Evolutionary conservation across 139 green algal species (phyloP), one percentile per base, ranked within the genome.

Genomic region (Chlamydomonas sp.): DNA sequence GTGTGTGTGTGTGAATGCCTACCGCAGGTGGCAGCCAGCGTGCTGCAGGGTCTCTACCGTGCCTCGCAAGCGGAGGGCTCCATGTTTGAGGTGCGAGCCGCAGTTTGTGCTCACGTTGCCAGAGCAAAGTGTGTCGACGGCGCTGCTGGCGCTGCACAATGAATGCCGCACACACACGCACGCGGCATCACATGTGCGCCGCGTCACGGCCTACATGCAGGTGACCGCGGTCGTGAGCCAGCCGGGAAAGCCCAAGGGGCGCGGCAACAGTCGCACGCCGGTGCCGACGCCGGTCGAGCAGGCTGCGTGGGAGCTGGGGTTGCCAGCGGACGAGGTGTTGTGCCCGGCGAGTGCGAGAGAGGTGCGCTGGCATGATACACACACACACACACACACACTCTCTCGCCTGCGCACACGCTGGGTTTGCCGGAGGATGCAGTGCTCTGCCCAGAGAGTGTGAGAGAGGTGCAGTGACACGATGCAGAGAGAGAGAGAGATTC

Each of bases 161-260:
- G n/a, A n/a, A n/a, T n/a, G n/a, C n/a, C n/a, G n/a, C n/a, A n/a
- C n/a, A n/a, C n/a, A n/a, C n/a, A n/a, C n/a, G n/a, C n/a, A 22
- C 13, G 29, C 22, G 3, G 1, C 33, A 49, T 26, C 10, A n/a
- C 1, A 35, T 16, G 13, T 69, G 31, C 37, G 30, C 31, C 3
- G 24, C 6, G 31, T 6, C 6, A 58, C 4, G 6, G 34, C 33
- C 31, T 20, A 48, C 34, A 16, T 28, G 10, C 73, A 92, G 86
- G 72, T 95, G 5, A 70, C 79, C 2, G 84, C 81, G 5, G 90
- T 97, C 22, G 89, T 97, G 0, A 87, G 80, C 8, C 91, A 96
- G 74, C 91, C 91, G 2, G 84, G 79, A 28, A 83, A 86, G 65
- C 87, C 85, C 6, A 83, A 73, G 30, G 85, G 87, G 0, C 76